phyloP scores from a whole-genome alignment of 1,284 basidiomycete genomes.

The Ceratobasidium sp. region DNA sequence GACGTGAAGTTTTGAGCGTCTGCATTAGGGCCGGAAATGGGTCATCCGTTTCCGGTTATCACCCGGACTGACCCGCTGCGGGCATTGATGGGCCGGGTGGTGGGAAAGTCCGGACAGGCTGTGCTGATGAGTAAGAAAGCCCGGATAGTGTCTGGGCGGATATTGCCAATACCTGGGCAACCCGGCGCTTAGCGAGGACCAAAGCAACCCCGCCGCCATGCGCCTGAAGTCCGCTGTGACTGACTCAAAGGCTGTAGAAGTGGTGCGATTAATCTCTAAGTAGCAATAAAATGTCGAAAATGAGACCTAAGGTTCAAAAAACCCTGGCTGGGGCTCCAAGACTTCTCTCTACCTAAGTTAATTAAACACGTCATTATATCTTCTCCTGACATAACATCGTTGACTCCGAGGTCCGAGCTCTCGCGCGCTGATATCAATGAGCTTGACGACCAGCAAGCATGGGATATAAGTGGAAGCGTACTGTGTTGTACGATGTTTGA shows the following conservation, averaged over 20 bases:
- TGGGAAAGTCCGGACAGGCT: too few species aligned
- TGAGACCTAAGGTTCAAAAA: background rate
- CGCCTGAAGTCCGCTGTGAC: background rate
- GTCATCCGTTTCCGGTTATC: too few species aligned
- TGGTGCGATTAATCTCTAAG: background rate
- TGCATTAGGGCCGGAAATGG: too few species aligned
- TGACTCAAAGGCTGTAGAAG: background rate
- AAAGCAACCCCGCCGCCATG: background rate
- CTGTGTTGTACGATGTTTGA: background rate
- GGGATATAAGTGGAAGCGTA: background rate
- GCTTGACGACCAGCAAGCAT: background rate
- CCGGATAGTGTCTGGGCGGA: too few species aligned
- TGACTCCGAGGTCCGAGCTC: too few species aligned
- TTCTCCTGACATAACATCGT: background rate
- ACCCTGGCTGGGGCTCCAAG: too few species aligned
- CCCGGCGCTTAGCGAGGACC: slow-evolving; percentile 4
- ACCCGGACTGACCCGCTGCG: too few species aligned
- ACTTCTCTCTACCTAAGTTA: background rate
- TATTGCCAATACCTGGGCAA: background rate
- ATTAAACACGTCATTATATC: background rate
- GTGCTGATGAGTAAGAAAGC: too few species aligned
- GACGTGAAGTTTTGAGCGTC: too few species aligned
- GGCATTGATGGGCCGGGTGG: too few species aligned
- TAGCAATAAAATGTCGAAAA: background rate
- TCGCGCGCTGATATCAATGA: background rate